Evolutionary conservation across 345 rosid genomes (phyloP).

Genomic region (Theobroma cacao): DNA sequence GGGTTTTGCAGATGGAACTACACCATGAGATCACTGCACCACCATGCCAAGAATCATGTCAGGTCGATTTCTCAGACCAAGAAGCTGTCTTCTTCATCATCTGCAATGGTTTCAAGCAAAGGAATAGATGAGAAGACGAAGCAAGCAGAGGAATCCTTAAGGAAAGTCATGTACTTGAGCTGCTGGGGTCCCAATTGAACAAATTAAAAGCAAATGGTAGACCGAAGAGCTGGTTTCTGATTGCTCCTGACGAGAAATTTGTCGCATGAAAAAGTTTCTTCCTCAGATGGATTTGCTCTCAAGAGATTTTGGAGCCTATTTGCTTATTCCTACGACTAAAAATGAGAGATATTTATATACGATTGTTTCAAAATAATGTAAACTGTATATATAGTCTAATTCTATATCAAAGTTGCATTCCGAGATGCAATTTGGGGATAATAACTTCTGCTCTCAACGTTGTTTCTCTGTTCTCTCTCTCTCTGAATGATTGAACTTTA

Average conservation of each 20-base stretch:
- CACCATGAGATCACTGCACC: slow-evolving; percentile 25
- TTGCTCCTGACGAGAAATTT: background rate
- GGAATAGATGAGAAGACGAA: background rate
- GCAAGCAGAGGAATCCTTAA: slow-evolving; percentile 33
- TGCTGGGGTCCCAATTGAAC: slow-evolving; percentile 39
- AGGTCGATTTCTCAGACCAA: slow-evolving; percentile 27
- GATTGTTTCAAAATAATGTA: background rate
- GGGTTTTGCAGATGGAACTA: slow-evolving; percentile 43
- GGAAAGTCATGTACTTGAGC: slow-evolving; percentile 42
- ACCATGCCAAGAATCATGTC: slow-evolving; percentile 31
- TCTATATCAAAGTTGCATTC: too few relatives aligned
- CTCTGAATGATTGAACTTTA: too few relatives aligned
- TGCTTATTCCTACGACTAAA: background rate
- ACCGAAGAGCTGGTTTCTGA: background rate
- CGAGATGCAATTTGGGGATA: too few relatives aligned
- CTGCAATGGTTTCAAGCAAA: slow-evolving; percentile 9
- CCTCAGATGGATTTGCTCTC: too few relatives aligned
- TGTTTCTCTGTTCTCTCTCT: too few relatives aligned
- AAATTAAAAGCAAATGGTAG: background rate
- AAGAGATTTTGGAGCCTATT: background rate
- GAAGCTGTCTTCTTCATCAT: slow-evolving; percentile 33
- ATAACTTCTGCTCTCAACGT: too few relatives aligned
- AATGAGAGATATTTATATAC: background rate
- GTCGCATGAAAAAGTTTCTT: background rate
- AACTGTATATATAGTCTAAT: background rate